Percentiles rank a stretch among this genome's conserved stretches.
These are phyloP conservation scores for Echria macrotheca DNA, from an alignment of 495 filamentous ascomycete species.

Conservation along the genomic window DNA sequence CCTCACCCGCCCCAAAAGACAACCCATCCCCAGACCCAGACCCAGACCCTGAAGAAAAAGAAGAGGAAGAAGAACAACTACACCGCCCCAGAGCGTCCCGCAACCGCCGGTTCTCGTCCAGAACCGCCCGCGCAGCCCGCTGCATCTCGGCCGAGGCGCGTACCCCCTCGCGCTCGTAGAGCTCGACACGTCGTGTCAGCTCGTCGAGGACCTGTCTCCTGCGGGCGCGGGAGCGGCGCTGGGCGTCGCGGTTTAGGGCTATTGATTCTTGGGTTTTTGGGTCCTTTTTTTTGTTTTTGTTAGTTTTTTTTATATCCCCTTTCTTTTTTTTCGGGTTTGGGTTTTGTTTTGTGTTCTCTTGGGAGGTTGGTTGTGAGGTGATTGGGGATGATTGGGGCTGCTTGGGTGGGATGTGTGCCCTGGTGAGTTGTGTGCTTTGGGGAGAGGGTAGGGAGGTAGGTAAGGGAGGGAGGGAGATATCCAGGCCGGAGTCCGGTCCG, in stretches of 20 bases:
- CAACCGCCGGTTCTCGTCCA: constrained; percentile 47
- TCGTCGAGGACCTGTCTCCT: constrained; percentile 57
- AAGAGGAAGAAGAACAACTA: constrained; percentile 12
- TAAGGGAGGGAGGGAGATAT: too few relatives aligned
- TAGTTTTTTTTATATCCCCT: too few relatives aligned
- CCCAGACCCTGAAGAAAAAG: constrained; percentile 11
- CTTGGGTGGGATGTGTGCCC: too few relatives aligned
- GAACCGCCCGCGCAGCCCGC: constrained; percentile 45
- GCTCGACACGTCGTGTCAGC: constrained; percentile 48
- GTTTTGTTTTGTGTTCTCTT: neutral
- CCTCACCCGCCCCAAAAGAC: neutral
- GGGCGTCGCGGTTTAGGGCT: constrained; percentile 48
- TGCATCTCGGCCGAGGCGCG: constrained; percentile 51
- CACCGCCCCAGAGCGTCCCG: constrained; percentile 34
- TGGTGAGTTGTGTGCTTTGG: too few relatives aligned
- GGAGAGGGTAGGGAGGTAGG: too few relatives aligned
- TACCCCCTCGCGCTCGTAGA: constrained; percentile 45
- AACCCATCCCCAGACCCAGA: neutral
- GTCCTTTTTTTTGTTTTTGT: neutral
- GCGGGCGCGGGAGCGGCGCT: constrained; percentile 61
- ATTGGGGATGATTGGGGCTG: too few relatives aligned
- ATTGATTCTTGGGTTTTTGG: constrained; percentile 3
- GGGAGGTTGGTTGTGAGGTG: neutral
- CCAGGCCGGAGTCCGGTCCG: too few relatives aligned
- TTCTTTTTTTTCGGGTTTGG: too few relatives aligned